phyloP scores from a whole-genome alignment of 2,329 filamentous ascomycete genomes.

The Sphaceloma murrayae region DNA sequence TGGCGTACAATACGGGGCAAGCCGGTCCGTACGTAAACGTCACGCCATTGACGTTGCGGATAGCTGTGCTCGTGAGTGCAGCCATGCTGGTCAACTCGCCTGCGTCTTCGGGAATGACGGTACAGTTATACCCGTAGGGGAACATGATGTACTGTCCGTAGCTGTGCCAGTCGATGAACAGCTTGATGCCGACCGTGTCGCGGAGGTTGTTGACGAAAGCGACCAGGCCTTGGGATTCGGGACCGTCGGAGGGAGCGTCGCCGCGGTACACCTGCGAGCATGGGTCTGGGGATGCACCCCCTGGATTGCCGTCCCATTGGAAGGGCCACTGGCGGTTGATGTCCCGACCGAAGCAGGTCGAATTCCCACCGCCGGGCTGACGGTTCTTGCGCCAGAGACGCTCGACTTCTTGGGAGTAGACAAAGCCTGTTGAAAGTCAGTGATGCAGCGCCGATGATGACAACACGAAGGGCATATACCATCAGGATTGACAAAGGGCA shows the following conservation, averaged over 20 bases:
- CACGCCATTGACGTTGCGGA: constrained; percentile 57
- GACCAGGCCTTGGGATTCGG: constrained; percentile 45
- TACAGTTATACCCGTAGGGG: constrained; percentile 81
- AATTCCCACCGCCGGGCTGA: constrained; percentile 26
- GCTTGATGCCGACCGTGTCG: constrained; percentile 62
- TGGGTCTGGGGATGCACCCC: constrained; percentile 43
- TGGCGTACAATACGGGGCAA: constrained; percentile 56
- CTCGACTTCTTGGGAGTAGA: constrained; percentile 47
- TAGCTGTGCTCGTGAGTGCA: constrained; percentile 77
- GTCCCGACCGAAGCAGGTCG: constrained; percentile 26
- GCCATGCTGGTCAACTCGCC: constrained; percentile 89
- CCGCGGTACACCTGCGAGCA: constrained; percentile 43
- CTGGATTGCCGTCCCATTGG: constrained; percentile 39
- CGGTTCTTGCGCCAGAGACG: constrained; percentile 56
- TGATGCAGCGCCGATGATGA: not conserved
- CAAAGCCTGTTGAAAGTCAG: constrained; percentile 40
- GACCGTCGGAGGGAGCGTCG: constrained; percentile 34
- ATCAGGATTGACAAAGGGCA: constrained; percentile 51
- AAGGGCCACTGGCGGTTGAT: constrained; percentile 50
- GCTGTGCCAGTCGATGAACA: constrained; percentile 79
- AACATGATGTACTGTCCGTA: constrained; percentile 94
- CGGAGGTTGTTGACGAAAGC: constrained; percentile 52
- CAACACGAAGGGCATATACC: constrained; percentile 33
- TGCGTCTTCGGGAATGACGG: constrained; percentile 65
- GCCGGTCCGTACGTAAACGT: constrained; percentile 60